These are phyloP conservation scores for Ramalina intermedia DNA, from an alignment of 495 filamentous ascomycete genomes.

Conservation along the genomic window DNA sequence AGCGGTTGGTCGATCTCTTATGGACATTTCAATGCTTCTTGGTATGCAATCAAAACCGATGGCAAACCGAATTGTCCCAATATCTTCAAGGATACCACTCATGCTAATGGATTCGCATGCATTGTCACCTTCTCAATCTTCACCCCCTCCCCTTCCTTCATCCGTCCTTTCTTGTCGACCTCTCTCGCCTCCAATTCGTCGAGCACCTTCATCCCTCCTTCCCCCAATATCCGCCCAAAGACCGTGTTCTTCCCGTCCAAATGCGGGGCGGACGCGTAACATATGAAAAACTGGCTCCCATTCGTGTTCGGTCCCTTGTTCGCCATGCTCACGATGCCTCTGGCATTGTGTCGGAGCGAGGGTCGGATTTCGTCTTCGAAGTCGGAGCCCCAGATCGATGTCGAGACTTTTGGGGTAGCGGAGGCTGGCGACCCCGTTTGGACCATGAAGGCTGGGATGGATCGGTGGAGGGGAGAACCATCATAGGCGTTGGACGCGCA, in stretches of 20 bases:
- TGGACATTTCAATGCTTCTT: too few relatives aligned
- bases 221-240: constrained; percentile 66
- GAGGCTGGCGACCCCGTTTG: constrained; percentile 54
- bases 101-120: constrained; percentile 84
- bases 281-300: constrained; percentile 89
- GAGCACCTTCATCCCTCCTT: constrained; percentile 33
- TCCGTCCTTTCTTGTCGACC: constrained; percentile 84
- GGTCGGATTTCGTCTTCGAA: constrained; percentile 93
- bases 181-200: constrained; percentile 61
- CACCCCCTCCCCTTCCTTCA: constrained; percentile 31
- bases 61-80: too few relatives aligned
- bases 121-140: constrained; percentile 48
- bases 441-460: constrained; percentile 82
- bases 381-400: constrained; percentile 64
- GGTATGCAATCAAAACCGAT: too few relatives aligned
- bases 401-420: constrained; percentile 59
- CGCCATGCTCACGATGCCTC: constrained; percentile 88
- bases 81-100: constrained; percentile 28
- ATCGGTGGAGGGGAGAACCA: constrained; percentile 77
- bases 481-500: constrained; percentile 83
- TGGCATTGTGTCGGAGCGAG: constrained; percentile 66
- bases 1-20: too few relatives aligned
- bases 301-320: constrained; percentile 72
- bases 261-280: constrained; percentile 75
- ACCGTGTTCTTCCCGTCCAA: constrained; percentile 88